Evolutionary conservation across 2,329 filamentous ascomycete species (phyloP), one percentile per base, ranked within the genome.

Genomic region (Diatrype stigma): DNA sequence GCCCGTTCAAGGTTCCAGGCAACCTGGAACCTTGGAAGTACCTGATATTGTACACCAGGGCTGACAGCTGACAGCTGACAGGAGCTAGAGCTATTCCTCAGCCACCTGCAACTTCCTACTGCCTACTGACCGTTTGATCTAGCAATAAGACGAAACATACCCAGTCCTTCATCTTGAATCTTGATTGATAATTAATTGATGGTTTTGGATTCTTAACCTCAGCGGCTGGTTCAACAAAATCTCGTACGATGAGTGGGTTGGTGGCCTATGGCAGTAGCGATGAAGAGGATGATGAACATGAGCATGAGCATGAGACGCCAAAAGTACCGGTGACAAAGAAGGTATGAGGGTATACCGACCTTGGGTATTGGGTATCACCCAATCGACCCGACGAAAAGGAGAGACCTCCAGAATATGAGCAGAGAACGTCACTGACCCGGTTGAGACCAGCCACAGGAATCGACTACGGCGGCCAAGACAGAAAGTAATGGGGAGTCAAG

Each of bases 221-320:
- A 7, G 6, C 16, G 22, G 19, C 21, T 44, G 40, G 21, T 7
- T 44, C 21, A 12, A 12, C 6, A 17, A n/a, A 37, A 6, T 14
- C 23, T 16, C 14, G 11, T 34, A 54, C 37, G 34, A 62, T 64
- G 60, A 56, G 56, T 19, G 63, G 59, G 37, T 56, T 68, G 17
- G 65, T 68, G 16, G 57, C 56, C 35, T 68, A 68, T 45, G 64
- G 64, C 44, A 68, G 65, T 44, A 67, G 64, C 44, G 64, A 67
- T 37, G 65, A 67, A 30, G 65, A 67, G 42, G 63, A 66, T 47
- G n/a, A n/a, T n/a, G n/a, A n/a, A n/a, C n/a, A n/a, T n/a, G n/a
- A n/a, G n/a, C n/a, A n/a, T n/a, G n/a, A n/a, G n/a, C n/a, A n/a
- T n/a, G 64, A 63, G 49, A 44, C 40, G 5, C 40, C 22, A 28